Base-by-base conservation (phyloP, 73 alveolate species). In the Diophrys sp. region DNA sequence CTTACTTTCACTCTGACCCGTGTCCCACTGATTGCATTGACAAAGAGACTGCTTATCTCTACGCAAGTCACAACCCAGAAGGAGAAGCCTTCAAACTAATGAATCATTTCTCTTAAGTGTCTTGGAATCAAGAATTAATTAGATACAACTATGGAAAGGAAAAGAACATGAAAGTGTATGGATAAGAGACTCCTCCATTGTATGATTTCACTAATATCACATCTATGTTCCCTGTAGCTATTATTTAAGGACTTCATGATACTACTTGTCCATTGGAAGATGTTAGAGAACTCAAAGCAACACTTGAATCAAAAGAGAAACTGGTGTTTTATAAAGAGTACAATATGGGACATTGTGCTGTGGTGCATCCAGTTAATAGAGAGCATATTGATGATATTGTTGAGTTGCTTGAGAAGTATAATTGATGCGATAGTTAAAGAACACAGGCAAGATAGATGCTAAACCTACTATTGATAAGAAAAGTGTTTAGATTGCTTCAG, bases 71-170 rank as follows among this genome's bases (percentile, higher is more conserved):
- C 30, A 14, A n/a, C 72, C 26, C 72, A 11, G 26, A 62, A 62
- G 72, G 72, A 23, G 8, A 11, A 1, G 53, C 57, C 5, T 29
- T 2, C 14, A 69, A 69, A 25, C 26, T 29, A 14, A 5, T 5
- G 29, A 27, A 8, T 14, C 76, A 69, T n/a, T 24, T 29, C 56
- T 5, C 23, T 25, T 28, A 69, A 29, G 29, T 26, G 2, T 1
- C 2, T 25, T 2, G 28, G 1, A 14, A 53, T 5, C 5, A 29
- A 29, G 2, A 69, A 29, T 69, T 69, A 14, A 14, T 24, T 2
- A 24, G 56, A 27, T 69, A 26, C 28, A 55, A 69, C 25, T 69
- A 69, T 69, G 56, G 76, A 1, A 25, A 24, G 14, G 76, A 69
- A 28, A 28, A 28, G 25, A 69, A 69, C 28, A 1, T 69, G 55